Conservation (phyloP, 352 stramenopile genomes). For the Globisporangium middletonii region DNA sequence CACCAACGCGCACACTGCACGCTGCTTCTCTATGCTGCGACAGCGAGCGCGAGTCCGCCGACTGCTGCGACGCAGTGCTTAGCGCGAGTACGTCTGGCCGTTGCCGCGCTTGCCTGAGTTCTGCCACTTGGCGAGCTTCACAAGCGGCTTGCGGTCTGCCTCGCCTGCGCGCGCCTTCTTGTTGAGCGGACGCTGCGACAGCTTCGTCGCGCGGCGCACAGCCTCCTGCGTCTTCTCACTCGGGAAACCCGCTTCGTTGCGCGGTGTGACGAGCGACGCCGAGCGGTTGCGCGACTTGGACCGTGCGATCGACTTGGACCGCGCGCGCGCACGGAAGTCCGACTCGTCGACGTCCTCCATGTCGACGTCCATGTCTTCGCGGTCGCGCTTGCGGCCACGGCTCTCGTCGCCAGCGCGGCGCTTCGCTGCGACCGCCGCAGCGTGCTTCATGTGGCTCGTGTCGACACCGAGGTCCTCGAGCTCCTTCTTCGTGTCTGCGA, state of each 20-base stretch:
- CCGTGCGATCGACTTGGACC: constrained; percentile 61
- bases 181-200: constrained; percentile 74
- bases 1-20: no score
- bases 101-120: constrained; percentile 86
- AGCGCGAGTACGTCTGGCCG: constrained; percentile 74
- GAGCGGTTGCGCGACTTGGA: constrained; percentile 83
- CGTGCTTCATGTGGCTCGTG: constrained; percentile 89
- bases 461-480: constrained; percentile 90
- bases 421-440: constrained; percentile 66
- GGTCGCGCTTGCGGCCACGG: constrained; percentile 81
- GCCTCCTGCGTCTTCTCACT: constrained; percentile 35
- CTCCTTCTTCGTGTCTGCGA: constrained; percentile 87
- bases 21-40: constrained; percentile 14
- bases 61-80: constrained; percentile 17
- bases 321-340: constrained; percentile 55
- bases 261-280: constrained; percentile 67
- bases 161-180: constrained; percentile 80
- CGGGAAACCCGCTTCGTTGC: constrained; percentile 65
- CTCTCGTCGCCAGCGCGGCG: constrained; percentile 54
- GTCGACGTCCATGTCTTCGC: constrained; percentile 84
- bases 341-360: constrained; percentile 84
- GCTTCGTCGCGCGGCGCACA: constrained; percentile 37
- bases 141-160: constrained; percentile 66
- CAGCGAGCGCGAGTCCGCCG: constrained; percentile 6
- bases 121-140: constrained; percentile 87